Percentiles rank a stretch among this genome's conserved stretches.
Evolutionary conservation across 345 rosid species (phyloP).

Genomic region (Mallotus nudiflorus): DNA sequence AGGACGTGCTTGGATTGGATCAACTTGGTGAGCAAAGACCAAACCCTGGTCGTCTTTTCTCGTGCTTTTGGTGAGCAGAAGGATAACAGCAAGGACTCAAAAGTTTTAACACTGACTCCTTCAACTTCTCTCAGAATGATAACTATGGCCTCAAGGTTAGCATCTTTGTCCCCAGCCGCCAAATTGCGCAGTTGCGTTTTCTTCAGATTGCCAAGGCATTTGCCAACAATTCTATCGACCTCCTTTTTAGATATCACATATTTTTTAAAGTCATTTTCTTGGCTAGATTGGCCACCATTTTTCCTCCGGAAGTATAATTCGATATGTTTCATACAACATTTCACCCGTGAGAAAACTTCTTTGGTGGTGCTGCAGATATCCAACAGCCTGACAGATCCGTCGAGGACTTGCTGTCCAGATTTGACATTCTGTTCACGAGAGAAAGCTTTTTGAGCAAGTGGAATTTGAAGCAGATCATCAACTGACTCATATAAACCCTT

Average conservation of each 20-base stretch:
- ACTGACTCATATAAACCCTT: background rate
- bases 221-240: background rate
- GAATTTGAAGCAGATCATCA: background rate
- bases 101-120: too few species aligned
- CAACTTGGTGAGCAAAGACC: conserved; percentile 21
- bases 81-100: too few species aligned
- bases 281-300: background rate
- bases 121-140: too few species aligned
- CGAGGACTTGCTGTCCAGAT: background rate
- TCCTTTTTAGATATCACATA: conserved; percentile 2
- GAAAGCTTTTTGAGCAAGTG: background rate
- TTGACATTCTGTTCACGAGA: background rate
- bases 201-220: conserved; percentile 2
- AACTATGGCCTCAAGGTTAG: background rate
- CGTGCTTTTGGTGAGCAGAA: background rate
- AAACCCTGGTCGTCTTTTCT: conserved; percentile 14
- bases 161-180: background rate
- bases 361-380: background rate
- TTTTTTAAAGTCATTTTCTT: background rate
- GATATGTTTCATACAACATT: background rate
- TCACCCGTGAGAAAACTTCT: background rate
- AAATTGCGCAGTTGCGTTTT: background rate
- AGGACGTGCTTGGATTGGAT: conserved; percentile 5
- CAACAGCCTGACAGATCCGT: background rate
- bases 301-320: background rate